Evolutionary conservation across 108 stramenopile species (phyloP).

Genomic region (Skeletonema grethae): DNA sequence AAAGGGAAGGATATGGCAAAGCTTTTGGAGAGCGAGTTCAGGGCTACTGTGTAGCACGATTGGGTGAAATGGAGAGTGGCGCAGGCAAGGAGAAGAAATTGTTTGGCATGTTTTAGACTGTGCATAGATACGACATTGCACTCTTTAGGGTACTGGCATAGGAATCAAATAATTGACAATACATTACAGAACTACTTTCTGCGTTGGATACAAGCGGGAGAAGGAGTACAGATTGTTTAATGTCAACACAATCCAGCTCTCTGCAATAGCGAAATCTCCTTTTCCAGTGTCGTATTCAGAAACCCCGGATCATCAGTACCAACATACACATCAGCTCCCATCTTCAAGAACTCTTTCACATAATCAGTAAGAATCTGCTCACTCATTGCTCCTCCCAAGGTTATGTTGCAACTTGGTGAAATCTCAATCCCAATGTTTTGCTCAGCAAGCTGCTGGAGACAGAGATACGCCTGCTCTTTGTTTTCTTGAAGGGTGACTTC

Average conservation of each 20-base stretch:
- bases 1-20: slow-evolving; percentile 64
- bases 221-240: too few species aligned
- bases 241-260: neutral
- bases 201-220: too few species aligned
- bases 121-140: neutral
- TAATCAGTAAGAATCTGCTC: slow-evolving; percentile 15
- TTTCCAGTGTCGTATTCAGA: slow-evolving; percentile 21
- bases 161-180: neutral
- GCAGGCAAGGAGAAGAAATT: slow-evolving; percentile 51
- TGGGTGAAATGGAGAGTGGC: slow-evolving; percentile 50
- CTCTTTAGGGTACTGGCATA: neutral
- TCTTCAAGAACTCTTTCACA: slow-evolving; percentile 20
- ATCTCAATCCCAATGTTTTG: slow-evolving; percentile 29
- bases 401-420: slow-evolving; percentile 31
- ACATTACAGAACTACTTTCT: too few species aligned
- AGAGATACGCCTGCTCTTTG: slow-evolving; percentile 18
- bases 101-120: slow-evolving; percentile 76
- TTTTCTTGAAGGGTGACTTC: slow-evolving; percentile 7
- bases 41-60: slow-evolving; percentile 45
- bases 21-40: slow-evolving; percentile 80
- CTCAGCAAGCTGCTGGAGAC: slow-evolving; percentile 25
- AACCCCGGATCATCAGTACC: slow-evolving; percentile 44
- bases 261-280: slow-evolving; percentile 20
- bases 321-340: slow-evolving; percentile 34
- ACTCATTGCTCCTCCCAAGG: slow-evolving; percentile 25